Evolutionary conservation across 2,329 filamentous ascomycete genomes (phyloP).

Genomic region (Seiridium cupressi): DNA sequence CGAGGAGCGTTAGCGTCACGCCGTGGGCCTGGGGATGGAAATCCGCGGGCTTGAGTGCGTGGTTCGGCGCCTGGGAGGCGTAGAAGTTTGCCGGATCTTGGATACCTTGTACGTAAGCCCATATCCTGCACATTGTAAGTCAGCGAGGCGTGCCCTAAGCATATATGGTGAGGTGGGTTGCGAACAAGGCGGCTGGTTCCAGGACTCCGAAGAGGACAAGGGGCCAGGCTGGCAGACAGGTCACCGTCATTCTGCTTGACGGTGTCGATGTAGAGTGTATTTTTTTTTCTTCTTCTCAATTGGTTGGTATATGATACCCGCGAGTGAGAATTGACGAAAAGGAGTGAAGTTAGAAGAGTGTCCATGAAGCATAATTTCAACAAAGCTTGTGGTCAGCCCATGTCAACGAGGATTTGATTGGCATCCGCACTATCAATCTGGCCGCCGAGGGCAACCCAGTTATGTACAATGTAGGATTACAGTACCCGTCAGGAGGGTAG

Average conservation of each 20-base stretch:
- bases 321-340: neutral
- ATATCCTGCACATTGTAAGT: constrained; percentile 11
- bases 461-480: no score
- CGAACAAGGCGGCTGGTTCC: constrained; percentile 24
- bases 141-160: neutral
- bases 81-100: constrained; percentile 25
- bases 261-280: neutral
- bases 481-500: no score
- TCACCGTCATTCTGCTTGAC: neutral
- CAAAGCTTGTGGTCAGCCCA: no score
- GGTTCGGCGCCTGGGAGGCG: constrained; percentile 21
- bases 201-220: constrained; percentile 10
- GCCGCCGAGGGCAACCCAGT: no score
- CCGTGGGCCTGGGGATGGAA: constrained; percentile 18
- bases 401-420: no score
- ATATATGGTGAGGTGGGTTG: constrained; percentile 11
- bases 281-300: neutral
- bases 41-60: constrained; percentile 10
- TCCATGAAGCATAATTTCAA: no score
- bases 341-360: no score
- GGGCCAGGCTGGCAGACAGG: constrained; percentile 1
- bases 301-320: neutral
- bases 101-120: constrained; percentile 21
- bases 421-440: no score
- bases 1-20: constrained; percentile 25